Evolutionary conservation across 31 red algal genomes (phyloP).

Genomic region (Asparagopsis taxiformis): DNA sequence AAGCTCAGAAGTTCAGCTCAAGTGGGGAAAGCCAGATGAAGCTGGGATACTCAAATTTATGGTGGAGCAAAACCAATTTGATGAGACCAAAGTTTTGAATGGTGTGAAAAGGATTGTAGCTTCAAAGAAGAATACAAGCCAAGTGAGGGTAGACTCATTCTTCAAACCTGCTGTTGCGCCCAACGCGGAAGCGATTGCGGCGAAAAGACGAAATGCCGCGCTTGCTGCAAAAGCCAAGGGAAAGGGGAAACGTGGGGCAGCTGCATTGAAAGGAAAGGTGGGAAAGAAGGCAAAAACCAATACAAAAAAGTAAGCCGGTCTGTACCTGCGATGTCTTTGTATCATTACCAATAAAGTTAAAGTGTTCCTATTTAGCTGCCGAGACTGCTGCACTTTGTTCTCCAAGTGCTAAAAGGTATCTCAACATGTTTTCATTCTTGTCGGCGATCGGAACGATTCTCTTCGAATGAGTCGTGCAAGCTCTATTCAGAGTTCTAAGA

Average conservation of each 20-base stretch:
- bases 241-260: conserved; percentile 10
- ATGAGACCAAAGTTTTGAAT: conserved; percentile 66
- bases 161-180: conserved; percentile 65
- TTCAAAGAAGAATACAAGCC: conserved; percentile 49
- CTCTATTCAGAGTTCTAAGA: conserved; percentile 46
- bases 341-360: no score
- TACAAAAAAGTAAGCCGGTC: no score
- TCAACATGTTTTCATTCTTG: conserved; percentile 37
- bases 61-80: conserved; percentile 80
- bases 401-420: conserved; percentile 27
- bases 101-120: conserved; percentile 71
- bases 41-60: conserved; percentile 73
- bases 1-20: conserved; percentile 45
- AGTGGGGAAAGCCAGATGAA: conserved; percentile 84
- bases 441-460: conserved; percentile 29
- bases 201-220: conserved; percentile 29
- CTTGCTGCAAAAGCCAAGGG: conserved; percentile 25
- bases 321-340: no score
- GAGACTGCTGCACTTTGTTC: background rate
- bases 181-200: conserved; percentile 27
- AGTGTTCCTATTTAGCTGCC: background rate
- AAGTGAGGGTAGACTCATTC: conserved; percentile 88
- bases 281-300: conserved; percentile 16
- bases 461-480: conserved; percentile 41
- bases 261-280: conserved; percentile 5